phyloP scores from a whole-genome alignment of 441 rosid species.

The Bocquillonia castaneifolia region DNA sequence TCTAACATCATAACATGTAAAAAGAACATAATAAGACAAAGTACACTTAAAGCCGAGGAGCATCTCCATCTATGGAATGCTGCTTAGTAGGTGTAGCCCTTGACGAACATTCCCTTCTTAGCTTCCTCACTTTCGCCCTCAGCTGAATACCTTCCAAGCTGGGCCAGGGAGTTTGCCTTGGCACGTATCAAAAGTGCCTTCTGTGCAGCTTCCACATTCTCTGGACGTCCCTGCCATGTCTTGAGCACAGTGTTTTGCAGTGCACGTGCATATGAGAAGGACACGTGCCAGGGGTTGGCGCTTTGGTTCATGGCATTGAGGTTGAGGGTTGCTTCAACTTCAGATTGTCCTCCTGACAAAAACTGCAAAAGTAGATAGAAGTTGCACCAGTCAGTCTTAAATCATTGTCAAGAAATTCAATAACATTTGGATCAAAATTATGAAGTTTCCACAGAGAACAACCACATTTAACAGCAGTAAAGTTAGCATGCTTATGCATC shows the following conservation, averaged over 20 bases:
- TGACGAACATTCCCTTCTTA: conserved; percentile 94
- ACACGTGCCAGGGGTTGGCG: conserved; percentile 98
- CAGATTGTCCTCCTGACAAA: conserved; percentile 97
- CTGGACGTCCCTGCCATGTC: conserved; percentile 92
- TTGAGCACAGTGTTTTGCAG: conserved; percentile 91
- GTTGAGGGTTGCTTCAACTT: conserved; percentile 87
- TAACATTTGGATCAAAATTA: neutral
- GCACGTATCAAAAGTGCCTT: conserved; percentile 88
- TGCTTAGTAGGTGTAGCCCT: conserved; percentile 85
- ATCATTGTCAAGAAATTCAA: neutral
- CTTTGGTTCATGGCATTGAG: conserved; percentile 91
- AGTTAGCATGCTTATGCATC: neutral
- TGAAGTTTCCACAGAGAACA: neutral
- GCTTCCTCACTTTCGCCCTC: conserved; percentile 92
- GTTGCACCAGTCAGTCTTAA: neutral
- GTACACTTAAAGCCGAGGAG: conserved; percentile 18
- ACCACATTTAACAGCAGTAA: conserved; percentile 1
- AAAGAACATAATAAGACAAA: conserved; percentile 17
- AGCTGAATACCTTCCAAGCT: conserved; percentile 86
- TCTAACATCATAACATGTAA: neutral
- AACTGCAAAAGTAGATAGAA: conserved; percentile 44
- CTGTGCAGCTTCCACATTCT: conserved; percentile 76
- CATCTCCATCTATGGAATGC: neutral
- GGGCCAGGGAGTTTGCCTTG: conserved; percentile 94
- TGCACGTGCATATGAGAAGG: conserved; percentile 97